Evolutionary conservation across 106 monocot species (phyloP).

Genomic region (Cymbidium sinense): DNA sequence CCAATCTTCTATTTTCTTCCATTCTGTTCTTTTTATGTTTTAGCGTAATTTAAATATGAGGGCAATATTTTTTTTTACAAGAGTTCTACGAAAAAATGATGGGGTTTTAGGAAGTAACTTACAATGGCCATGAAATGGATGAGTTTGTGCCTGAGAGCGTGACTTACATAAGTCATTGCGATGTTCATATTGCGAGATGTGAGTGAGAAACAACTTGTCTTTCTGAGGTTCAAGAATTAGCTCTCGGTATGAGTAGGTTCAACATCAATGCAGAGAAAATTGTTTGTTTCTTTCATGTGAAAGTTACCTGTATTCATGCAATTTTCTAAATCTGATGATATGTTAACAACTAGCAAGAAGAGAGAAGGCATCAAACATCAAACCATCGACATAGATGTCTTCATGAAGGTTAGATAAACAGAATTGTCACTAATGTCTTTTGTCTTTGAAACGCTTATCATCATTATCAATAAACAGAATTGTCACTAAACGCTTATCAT

Average conservation of each 20-base stretch:
- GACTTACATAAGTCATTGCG: conserved; percentile 34
- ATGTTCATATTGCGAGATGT: conserved; percentile 30
- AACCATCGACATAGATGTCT: conserved; percentile 63
- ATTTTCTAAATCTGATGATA: conserved; percentile 24
- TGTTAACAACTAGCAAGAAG: conserved; percentile 55
- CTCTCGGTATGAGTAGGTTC: conserved; percentile 31
- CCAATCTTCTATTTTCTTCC: background rate
- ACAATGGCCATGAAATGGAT: conserved; percentile 33
- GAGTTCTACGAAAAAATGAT: background rate
- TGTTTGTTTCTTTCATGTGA: background rate
- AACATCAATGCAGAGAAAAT: background rate
- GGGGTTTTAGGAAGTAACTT: conserved; percentile 40
- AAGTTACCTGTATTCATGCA: background rate
- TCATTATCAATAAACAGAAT: background rate
- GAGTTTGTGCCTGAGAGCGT: conserved; percentile 42
- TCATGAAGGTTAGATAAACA: conserved; percentile 57
- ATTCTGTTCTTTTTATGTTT: background rate
- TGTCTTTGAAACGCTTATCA: background rate
- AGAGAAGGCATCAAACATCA: conserved; percentile 67
- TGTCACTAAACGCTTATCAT: background rate
- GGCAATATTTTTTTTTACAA: no score
- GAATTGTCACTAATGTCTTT: background rate
- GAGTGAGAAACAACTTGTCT: conserved; percentile 28
- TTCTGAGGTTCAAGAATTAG: conserved; percentile 35
- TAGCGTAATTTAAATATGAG: background rate